Base-by-base conservation (phyloP, 768 basidiomycete genomes). In the Tulasnella sp. region DNA sequence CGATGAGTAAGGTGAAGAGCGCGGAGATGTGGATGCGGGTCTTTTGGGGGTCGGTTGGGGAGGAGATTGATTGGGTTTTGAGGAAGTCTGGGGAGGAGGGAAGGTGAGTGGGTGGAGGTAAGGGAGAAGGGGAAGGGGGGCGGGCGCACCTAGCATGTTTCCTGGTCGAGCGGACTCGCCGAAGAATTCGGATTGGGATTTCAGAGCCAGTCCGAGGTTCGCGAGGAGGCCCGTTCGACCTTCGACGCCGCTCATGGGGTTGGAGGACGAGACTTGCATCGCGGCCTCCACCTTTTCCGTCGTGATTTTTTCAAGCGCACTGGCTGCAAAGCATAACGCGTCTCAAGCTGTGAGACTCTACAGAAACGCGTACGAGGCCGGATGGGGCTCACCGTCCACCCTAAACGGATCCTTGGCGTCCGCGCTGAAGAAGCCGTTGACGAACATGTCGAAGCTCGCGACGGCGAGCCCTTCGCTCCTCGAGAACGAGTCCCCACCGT, bases 361-460 rank as follows among this genome's bases (percentile, higher is more conserved):
- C n/a, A n/a, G n/a, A n/a, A n/a, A n/a, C n/a, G n/a, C n/a, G n/a
- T n/a, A n/a, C n/a, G n/a, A n/a, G n/a, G n/a, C n/a, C n/a, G 42
- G 12, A 12, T 44, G 12, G 72, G 17, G 80, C 86, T 67, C 77
- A 95, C 95, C 90, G 80, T 97, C 93, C 1, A 94, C 95, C 71
- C 85, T 83, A 77, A 85, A 85, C 32, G 89, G 89, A 76, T 94
- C 86, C 0, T 79, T 77, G 5, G 76, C 77, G 72, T 86, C 82
- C 34, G 88, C 84, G 16, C 91, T 94, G 81, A 98, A 98, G 63
- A 94, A 79, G 0, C 96, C 96, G 3, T 82, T 79, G 68, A 84
- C 79, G 74, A 97, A 98, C 94, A 98, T 97, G 78, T 91, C 88
- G 52, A 94, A 81, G 77, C 91, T 94, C 0, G 94, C 96, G 5